Evolutionary conservation across 2,329 filamentous ascomycete species (phyloP).

Genomic region (Paracoccidioides brasiliensis): DNA sequence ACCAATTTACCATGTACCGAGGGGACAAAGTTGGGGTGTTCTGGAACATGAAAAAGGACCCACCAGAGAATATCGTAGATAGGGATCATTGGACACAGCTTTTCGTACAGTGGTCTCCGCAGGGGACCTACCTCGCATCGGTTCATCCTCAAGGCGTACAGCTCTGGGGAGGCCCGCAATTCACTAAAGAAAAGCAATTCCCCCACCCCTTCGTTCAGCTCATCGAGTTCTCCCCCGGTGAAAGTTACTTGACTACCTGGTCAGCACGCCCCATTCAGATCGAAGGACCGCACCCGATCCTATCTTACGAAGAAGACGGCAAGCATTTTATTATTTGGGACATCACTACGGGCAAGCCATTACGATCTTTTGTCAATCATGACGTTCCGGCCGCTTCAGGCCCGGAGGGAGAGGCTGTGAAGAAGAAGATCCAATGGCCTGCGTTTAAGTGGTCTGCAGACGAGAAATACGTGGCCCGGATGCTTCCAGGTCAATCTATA

Average conservation of each 20-base stretch:
- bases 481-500: conserved; percentile 78
- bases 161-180: conserved; percentile 84
- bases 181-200: conserved; percentile 84
- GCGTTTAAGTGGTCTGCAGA: conserved; percentile 99
- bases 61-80: conserved; percentile 78
- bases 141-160: conserved; percentile 94
- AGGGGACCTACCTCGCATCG: conserved; percentile 85
- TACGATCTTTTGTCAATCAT: conserved; percentile 86
- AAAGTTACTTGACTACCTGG: conserved; percentile 94
- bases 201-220: conserved; percentile 92
- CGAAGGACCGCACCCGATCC: conserved; percentile 71
- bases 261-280: conserved; percentile 87
- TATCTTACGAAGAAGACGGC: conserved; percentile 85
- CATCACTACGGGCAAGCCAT: conserved; percentile 72
- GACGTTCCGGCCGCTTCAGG: conserved; percentile 54
- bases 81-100: conserved; percentile 95
- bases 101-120: conserved; percentile 95
- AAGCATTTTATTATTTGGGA: conserved; percentile 99
- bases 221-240: conserved; percentile 84
- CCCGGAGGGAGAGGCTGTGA: conserved; percentile 50
- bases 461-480: conserved; percentile 88
- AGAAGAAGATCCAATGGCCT: conserved; percentile 95
- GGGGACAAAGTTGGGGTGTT: conserved; percentile 86
- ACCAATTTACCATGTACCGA: conserved; percentile 92
- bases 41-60: conserved; percentile 96